Percentiles rank a stretch among this genome's conserved stretches.
Conservation (phyloP, 805 yeast genomes). For the Teunomyces cretensis region DNA sequence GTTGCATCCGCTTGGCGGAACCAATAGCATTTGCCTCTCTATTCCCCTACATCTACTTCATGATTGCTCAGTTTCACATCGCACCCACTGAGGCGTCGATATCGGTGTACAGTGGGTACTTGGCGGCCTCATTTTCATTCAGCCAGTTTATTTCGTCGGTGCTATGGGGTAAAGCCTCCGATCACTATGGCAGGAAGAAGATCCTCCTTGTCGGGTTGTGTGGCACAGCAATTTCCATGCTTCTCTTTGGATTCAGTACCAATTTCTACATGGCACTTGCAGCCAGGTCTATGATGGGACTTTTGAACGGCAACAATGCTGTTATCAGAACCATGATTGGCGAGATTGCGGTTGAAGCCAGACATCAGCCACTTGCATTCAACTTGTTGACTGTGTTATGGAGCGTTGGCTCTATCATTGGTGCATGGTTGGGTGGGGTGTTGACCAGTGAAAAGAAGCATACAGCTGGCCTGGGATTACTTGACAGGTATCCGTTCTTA, state of each 20-base stretch:
- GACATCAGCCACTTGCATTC: conserved; percentile 64
- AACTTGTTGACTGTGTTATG: conserved; percentile 59
- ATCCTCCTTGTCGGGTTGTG: conserved; percentile 51
- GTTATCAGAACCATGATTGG: conserved; percentile 65
- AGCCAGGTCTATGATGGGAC: conserved; percentile 56
- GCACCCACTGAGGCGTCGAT: conserved; percentile 49
- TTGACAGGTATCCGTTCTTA: conserved; percentile 47
- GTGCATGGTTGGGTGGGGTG: conserved; percentile 57
- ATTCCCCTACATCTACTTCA: conserved; percentile 63
- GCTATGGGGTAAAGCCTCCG: conserved; percentile 60
- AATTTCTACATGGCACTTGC: conserved; percentile 52
- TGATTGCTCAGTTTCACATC: conserved; percentile 57
- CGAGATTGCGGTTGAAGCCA: conserved; percentile 54
- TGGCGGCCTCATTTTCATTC: conserved; percentile 60
- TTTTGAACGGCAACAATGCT: conserved; percentile 62
- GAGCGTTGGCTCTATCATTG: conserved; percentile 60
- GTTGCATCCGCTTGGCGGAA: conserved; percentile 54
- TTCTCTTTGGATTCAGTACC: conserved; percentile 53
- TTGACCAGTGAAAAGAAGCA: conserved; percentile 50
- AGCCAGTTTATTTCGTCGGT: conserved; percentile 57
- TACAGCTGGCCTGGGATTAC: not conserved
- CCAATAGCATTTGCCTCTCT: conserved; percentile 64
- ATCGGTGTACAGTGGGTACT: conserved; percentile 59
- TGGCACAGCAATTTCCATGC: conserved; percentile 49
- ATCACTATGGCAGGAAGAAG: conserved; percentile 57